Conservation (phyloP, 306 rosid species). For the Oemleria cerasiformis region DNA sequence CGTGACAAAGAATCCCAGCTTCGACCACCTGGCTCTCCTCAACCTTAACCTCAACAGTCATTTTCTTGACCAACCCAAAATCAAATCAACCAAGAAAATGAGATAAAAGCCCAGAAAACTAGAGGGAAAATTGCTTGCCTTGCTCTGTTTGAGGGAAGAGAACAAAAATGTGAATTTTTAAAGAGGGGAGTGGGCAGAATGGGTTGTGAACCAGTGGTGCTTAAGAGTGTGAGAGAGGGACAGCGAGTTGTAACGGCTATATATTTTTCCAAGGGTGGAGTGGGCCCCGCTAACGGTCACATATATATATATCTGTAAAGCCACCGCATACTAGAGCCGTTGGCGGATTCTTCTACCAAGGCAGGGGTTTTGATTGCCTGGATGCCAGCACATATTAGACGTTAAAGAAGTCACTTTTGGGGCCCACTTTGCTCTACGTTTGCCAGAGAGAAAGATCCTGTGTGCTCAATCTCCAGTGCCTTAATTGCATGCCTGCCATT, state of each 20-base stretch:
- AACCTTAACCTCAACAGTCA: slow-evolving; percentile 43
- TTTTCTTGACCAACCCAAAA: slow-evolving; percentile 17
- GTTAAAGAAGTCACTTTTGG: slow-evolving; percentile 7
- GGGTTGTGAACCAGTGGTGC: background rate
- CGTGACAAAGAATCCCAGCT: slow-evolving; percentile 5
- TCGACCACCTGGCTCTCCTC: slow-evolving; percentile 37
- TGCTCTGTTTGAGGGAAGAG: background rate
- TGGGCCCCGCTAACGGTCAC: slow-evolving; percentile 47
- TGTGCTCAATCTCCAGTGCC: background rate
- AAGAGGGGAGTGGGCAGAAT: slow-evolving; percentile 1
- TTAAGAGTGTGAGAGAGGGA: background rate
- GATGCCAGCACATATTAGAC: slow-evolving; percentile 31
- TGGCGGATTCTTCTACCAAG: slow-evolving; percentile 23
- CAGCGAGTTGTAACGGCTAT: slow-evolving; percentile 20
- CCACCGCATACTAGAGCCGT: slow-evolving; percentile 48
- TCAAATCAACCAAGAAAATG: background rate
- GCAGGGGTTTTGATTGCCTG: slow-evolving; percentile 31
- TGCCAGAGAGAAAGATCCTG: slow-evolving; percentile 1
- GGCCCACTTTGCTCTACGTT: slow-evolving; percentile 20
- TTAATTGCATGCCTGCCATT: background rate
- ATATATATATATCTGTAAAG: slow-evolving; percentile 18
- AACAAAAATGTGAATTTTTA: background rate
- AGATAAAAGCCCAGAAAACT: too few relatives aligned
- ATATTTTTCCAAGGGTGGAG: slow-evolving; percentile 8
- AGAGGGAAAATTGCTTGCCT: background rate